These are phyloP conservation scores for Corymbia calophylla DNA, from an alignment of 441 rosid species.

Conservation along the genomic window DNA sequence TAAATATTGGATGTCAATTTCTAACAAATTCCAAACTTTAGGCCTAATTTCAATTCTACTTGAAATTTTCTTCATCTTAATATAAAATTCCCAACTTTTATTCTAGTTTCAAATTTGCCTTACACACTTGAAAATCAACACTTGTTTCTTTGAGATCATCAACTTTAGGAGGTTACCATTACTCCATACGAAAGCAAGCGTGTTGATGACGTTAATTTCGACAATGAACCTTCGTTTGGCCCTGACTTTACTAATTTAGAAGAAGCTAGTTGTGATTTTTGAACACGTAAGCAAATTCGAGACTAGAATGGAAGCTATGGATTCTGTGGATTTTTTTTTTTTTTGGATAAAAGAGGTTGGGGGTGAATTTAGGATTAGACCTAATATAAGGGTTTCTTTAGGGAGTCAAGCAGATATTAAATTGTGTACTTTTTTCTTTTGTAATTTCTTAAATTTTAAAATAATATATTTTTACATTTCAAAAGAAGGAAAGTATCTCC, in stretches of 20 bases:
- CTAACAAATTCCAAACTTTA: background rate
- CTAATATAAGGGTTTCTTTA: background rate
- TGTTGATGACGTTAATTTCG: background rate
- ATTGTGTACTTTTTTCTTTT: fast-evolving
- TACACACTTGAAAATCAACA: background rate
- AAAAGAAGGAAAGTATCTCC: background rate
- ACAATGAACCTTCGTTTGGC: fast-evolving
- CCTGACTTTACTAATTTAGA: fast-evolving
- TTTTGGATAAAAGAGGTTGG: background rate
- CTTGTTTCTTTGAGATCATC: fast-evolving
- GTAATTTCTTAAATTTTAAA: background rate
- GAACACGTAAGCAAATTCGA: fast-evolving
- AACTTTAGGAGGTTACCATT: fast-evolving
- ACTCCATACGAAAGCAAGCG: background rate
- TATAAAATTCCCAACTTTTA: background rate
- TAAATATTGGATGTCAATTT: background rate
- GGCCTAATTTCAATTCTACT: no score
- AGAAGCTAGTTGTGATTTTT: fast-evolving
- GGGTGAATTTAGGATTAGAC: background rate
- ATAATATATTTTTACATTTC: background rate
- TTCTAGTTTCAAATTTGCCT: fast-evolving
- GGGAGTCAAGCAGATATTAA: background rate
- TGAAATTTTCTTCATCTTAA: background rate
- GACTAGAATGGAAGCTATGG: background rate
- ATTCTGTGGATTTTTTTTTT: no score